A percentile compares a stretch with the other conserved stretches of the same genome.
Evolutionary conservation across 306 rosid species (phyloP).

Genomic region (Vicia sativa): DNA sequence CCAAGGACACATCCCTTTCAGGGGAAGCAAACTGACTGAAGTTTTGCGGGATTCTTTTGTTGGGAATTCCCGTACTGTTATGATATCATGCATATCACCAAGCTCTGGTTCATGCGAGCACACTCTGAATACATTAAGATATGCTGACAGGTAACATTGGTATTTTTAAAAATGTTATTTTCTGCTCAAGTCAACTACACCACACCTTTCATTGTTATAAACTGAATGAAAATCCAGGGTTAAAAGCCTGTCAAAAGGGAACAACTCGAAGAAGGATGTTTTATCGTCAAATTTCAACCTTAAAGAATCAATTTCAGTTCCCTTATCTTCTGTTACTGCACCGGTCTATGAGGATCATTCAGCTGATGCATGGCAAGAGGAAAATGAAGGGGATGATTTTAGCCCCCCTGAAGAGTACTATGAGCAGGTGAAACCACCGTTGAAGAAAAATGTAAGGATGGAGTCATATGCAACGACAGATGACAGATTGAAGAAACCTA

Average conservation of each 20-base stretch:
- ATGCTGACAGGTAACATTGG: slow-evolving; percentile 84
- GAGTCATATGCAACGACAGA: slow-evolving; percentile 62
- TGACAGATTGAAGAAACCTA: slow-evolving; percentile 68
- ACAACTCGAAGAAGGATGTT: slow-evolving; percentile 77
- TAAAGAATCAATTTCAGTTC: slow-evolving; percentile 78
- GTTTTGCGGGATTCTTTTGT: slow-evolving; percentile 98
- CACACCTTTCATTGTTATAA: slow-evolving; percentile 23
- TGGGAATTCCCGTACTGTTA: slow-evolving; percentile 95
- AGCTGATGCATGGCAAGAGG: slow-evolving; percentile 63
- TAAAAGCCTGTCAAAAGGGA: slow-evolving; percentile 93
- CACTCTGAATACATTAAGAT: slow-evolving; percentile 94
- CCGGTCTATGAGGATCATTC: slow-evolving; percentile 61
- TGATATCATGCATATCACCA: slow-evolving; percentile 98
- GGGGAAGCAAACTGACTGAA: slow-evolving; percentile 98
- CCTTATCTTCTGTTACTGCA: slow-evolving; percentile 68
- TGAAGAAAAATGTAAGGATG: slow-evolving; percentile 79
- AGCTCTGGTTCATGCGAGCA: slow-evolving; percentile 98
- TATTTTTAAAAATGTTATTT: slow-evolving; percentile 26
- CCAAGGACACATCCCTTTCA: slow-evolving; percentile 98
- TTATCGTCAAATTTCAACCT: slow-evolving; percentile 70
- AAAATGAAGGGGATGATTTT: slow-evolving; percentile 69
- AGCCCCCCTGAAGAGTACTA: slow-evolving; percentile 71
- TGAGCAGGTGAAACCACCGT: slow-evolving; percentile 69
- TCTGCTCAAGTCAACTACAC: slow-evolving; percentile 20
- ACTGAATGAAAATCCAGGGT: slow-evolving; percentile 60